phyloP scores from a whole-genome alignment of 805 yeast species.

The Jamesozyma spencerorum region DNA sequence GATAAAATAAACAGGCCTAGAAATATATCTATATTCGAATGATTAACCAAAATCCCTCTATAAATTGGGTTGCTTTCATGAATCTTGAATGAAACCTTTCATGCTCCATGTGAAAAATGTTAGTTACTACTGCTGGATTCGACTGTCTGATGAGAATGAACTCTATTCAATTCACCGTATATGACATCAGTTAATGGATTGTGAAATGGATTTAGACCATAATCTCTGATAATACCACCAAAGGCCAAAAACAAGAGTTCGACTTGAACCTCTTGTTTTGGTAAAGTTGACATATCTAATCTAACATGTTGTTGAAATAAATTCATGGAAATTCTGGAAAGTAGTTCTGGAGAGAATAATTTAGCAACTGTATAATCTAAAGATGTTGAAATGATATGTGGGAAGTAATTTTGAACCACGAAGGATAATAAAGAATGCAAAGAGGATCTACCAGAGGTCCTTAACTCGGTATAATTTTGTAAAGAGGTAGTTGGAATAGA shows the following conservation, averaged over 20 bases:
- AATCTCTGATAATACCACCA: conserved; percentile 67
- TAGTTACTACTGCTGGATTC: too few species aligned
- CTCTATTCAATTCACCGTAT: conserved; percentile 23
- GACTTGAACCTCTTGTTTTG: conserved; percentile 4
- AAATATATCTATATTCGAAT: too few species aligned
- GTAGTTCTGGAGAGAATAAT: conserved; percentile 33
- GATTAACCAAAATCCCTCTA: too few species aligned
- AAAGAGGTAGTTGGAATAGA: neutral
- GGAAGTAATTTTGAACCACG: conserved; percentile 46
- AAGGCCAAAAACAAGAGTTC: conserved; percentile 40
- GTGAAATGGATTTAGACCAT: conserved; percentile 64
- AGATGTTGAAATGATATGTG: conserved; percentile 40
- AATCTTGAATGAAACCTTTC: too few species aligned
- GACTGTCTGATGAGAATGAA: too few species aligned
- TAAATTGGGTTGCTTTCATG: too few species aligned
- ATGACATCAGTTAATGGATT: conserved; percentile 56
- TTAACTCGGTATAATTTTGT: neutral
- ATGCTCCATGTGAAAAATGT: too few species aligned
- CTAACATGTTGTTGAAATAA: conserved; percentile 17
- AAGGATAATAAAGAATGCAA: conserved; percentile 46
- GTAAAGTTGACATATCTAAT: conserved; percentile 24
- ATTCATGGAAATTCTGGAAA: conserved; percentile 26
- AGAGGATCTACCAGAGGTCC: conserved; percentile 43
- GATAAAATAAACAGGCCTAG: too few species aligned
- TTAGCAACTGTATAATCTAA: conserved; percentile 41